phyloP scores from a whole-genome alignment of 2,329 filamentous ascomycete genomes.

The Teratosphaeriaceae sp. region DNA sequence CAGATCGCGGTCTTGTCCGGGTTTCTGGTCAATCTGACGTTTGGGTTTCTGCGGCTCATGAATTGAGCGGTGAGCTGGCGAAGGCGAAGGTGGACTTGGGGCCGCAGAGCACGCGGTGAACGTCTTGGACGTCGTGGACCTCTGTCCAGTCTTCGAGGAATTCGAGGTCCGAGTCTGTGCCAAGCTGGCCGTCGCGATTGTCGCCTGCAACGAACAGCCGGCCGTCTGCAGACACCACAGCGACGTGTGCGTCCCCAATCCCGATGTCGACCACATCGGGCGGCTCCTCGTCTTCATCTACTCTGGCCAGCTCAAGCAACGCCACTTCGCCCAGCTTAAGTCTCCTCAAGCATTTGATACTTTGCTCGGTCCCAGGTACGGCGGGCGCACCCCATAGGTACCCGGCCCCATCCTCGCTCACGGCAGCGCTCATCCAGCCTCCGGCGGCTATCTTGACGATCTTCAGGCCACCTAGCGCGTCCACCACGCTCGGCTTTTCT shows the following conservation, averaged over 20 bases:
- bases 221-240: conserved; percentile 45
- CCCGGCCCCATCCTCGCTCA: conserved; percentile 52
- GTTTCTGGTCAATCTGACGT: conserved; percentile 68
- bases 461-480: conserved; percentile 46
- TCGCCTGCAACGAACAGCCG: conserved; percentile 51
- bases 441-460: conserved; percentile 48
- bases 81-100: conserved; percentile 17
- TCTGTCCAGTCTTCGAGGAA: conserved; percentile 23
- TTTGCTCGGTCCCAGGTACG: conserved; percentile 17
- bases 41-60: conserved; percentile 62
- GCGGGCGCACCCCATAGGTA: conserved; percentile 54
- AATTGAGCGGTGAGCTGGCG: conserved; percentile 22
- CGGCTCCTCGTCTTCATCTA: conserved; percentile 34
- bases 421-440: conserved; percentile 52
- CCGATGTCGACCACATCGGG: conserved; percentile 50
- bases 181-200: conserved; percentile 56
- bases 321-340: conserved; percentile 19
- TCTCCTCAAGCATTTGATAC: conserved; percentile 17
- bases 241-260: conserved; percentile 53
- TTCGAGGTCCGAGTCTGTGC: conserved; percentile 23
- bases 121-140: conserved; percentile 9
- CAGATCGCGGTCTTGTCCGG: conserved; percentile 83
- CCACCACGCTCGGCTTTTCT: conserved; percentile 39
- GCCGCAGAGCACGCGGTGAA: conserved; percentile 17
- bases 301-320: conserved; percentile 25